Base-by-base conservation (phyloP, 2,329 filamentous ascomycete genomes). In the Aspergillus costaricaensis region DNA sequence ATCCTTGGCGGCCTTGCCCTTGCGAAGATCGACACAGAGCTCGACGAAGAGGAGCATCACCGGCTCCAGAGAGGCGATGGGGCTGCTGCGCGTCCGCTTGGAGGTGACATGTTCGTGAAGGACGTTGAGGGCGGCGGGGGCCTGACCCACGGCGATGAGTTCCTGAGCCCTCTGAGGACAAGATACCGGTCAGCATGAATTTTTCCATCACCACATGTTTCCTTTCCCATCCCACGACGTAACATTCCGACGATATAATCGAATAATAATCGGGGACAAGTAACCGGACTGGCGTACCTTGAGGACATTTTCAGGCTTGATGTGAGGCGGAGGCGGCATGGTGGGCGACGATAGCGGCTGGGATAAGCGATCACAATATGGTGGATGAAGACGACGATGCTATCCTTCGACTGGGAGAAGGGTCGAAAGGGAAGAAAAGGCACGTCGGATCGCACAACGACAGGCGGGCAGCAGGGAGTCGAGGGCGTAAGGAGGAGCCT, bases 31-130 rank as follows among this genome's bases (percentile, higher is more conserved):
- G 73, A 99, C 95, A 69, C 91, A 96, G 62, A 98, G 87, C 81
- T 98, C 92, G 73, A 99, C 94, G 75, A 99, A 89, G 69, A 97
- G 89, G 80, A 98, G 85, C 93, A 99, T 98, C 68, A 99, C 94
- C 68, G 95, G 95, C 87, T 99, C 95, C 75, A 99, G 83, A 57
- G 93, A 96, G 67, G 90, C 87, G 84, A 98, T 98, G 72, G 95
- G 93, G 73, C 91, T 95, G 88, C 96, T 98, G 76, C 95, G 91
- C 72, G 93, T 97, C 73, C 95, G 87, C 85, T 99, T 99, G 68
- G 92, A 97, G 72, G 92, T 96, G 83, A 98, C 92, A 88, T 99
- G 95, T 85, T 99, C 95, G 84, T 98, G 95, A 65, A 99, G 90
- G 74, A 98, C 88, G 74, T 89, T 92, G 77, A 99, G 85, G 77